These are phyloP conservation scores for Solanum paucissectum DNA, from an alignment of 257 asterid genomes.

Conservation along the genomic window DNA sequence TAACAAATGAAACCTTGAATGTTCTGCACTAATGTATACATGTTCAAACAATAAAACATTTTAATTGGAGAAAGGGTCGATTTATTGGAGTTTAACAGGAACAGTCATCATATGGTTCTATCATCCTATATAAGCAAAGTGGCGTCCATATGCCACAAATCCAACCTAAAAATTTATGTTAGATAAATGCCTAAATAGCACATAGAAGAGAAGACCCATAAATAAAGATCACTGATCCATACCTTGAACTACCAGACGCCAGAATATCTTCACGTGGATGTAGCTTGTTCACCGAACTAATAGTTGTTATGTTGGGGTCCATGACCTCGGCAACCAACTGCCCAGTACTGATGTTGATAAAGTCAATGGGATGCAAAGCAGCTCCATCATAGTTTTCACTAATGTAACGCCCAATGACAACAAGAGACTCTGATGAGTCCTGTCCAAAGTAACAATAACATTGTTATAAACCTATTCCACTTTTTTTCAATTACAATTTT, in stretches of 20 bases:
- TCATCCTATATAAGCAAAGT: neutral
- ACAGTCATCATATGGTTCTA: neutral
- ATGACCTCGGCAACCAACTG: slow-evolving; percentile 85
- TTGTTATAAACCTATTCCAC: neutral
- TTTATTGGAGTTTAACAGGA: neutral
- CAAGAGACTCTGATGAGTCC: slow-evolving; percentile 87
- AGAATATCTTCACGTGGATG: slow-evolving; percentile 89
- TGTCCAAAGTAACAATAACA: slow-evolving; percentile 14
- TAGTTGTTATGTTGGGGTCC: slow-evolving; percentile 89
- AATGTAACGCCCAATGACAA: slow-evolving; percentile 88
- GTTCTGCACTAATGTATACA: neutral
- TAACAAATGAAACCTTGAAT: neutral
- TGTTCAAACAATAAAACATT: neutral
- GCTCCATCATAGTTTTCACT: slow-evolving; percentile 84
- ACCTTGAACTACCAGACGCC: slow-evolving; percentile 99
- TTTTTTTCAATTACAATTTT: neutral
- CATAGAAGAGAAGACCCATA: neutral
- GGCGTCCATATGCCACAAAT: neutral
- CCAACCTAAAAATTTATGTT: neutral
- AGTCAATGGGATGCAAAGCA: slow-evolving; percentile 94
- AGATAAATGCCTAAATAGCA: neutral
- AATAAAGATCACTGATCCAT: neutral
- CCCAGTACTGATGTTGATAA: slow-evolving; percentile 71
- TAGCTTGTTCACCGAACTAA: slow-evolving; percentile 88
- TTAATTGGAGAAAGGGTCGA: neutral